Evolutionary conservation across 2,329 filamentous ascomycete genomes (phyloP), one percentile per base, ranked within the genome.

Genomic region (Chrysosporium queenslandicum): DNA sequence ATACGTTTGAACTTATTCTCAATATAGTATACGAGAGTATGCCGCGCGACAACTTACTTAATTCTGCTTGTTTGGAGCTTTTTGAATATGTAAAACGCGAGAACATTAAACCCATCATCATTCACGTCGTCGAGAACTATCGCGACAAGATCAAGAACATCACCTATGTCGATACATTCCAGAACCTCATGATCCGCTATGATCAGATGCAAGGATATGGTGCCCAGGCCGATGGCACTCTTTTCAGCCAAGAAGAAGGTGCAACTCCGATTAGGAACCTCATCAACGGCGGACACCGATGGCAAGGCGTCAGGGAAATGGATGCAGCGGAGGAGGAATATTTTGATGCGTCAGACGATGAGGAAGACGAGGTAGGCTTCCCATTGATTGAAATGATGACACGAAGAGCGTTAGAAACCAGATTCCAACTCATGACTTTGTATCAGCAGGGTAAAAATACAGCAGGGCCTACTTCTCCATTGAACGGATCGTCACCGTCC

Each of bases 301-400:
- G 85, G 67, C 80, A 82, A 58, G 82, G 80, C 41, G 78, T 94
- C 65, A 87, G 87, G 63, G 89, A 94, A 50, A 78, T 90, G 63
- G 91, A 96, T 64, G 77, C 83, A 4, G 82, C 84, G 9, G 87
- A 96, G 66, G 91, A 96, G 62, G 88, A 91, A 40, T 98, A 97
- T 68, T 97, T 94, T 78, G 91, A 94, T 61, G 81, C 80, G 0
- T 88, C 86, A 0, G 90, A 96, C 60, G 87, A 92, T 43, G 85
- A 90, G 55, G 89, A 95, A 5, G 87, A 88, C 11, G 74, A 82
- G 56, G 72, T 67, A 60, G 50, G 62, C 39, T 46, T 55, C 46
- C 47, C 54, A 39, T 40, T 53, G 21, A 43, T 25, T 41, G 49
- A 52, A 43, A 34, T 51, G 25, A 39, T 48, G 34, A 40, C 32